These are phyloP conservation scores for Pythium brassicae DNA, from an alignment of 352 stramenopile genomes.

Conservation along the genomic window DNA sequence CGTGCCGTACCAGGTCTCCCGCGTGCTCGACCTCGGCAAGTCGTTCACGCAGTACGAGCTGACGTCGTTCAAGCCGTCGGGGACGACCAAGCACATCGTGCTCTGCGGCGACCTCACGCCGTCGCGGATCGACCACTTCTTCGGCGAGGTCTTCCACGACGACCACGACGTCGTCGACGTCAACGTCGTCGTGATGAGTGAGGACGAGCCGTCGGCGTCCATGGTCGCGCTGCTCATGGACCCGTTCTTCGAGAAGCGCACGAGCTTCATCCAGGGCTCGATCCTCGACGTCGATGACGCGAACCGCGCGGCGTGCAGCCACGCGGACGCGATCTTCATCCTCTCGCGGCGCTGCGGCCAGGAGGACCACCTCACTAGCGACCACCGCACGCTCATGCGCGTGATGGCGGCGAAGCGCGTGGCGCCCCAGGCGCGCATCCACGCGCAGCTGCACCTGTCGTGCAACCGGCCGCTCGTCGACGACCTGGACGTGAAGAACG, in stretches of 20 bases:
- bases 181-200: constrained; percentile 71
- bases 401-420: constrained; percentile 71
- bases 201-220: constrained; percentile 69
- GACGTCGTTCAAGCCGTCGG: constrained; percentile 65
- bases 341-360: constrained; percentile 56
- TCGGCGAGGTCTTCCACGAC: constrained; percentile 85
- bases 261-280: constrained; percentile 77
- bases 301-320: constrained; percentile 55
- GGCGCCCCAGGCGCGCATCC: constrained; percentile 44
- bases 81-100: constrained; percentile 63
- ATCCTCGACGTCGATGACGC: constrained; percentile 78
- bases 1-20: constrained; percentile 82
- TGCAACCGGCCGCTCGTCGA: constrained; percentile 73
- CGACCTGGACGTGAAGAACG: constrained; percentile 73
- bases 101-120: constrained; percentile 80
- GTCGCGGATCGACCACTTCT: constrained; percentile 82
- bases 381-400: constrained; percentile 80
- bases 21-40: constrained; percentile 74
- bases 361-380: constrained; percentile 62
- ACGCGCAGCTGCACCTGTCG: constrained; percentile 76
- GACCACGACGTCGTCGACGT: constrained; percentile 81
- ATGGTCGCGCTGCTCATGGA: constrained; percentile 77
- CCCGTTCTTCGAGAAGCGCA: constrained; percentile 82
- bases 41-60: constrained; percentile 72
- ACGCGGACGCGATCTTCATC: constrained; percentile 77